Evolutionary conservation across 176 grass and related monocot species (phyloP), one percentile per base, ranked within the genome.

Genomic region (Cenchrus americanus): DNA sequence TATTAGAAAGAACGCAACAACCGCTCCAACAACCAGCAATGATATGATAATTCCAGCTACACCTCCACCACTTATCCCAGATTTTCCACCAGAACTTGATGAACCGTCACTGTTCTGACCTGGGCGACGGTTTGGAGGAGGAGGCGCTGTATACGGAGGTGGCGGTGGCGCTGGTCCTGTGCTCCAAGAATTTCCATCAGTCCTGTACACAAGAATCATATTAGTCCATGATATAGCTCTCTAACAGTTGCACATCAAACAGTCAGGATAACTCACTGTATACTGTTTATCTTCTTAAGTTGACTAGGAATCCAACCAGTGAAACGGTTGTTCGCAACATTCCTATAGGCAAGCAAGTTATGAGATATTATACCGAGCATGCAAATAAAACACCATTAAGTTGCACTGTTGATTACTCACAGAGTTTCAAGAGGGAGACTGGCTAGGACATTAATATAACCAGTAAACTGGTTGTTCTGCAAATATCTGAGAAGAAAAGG

Each of bases 301-400:
- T 91, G 89, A 80, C 78, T 84, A 83, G 96, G 96, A 87, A 98
- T 95, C 96, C 96, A 98, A 57, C 96, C 96, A 75, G 91, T 98
- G 83, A 98, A 98, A 59, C 4, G 89, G 58, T 98, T 98, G 85
- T 82, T 98, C 78, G 77, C 91, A 76, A 98, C 69, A 84, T 98
- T 98, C 89, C 96, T 98, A 80, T 10, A 93, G 73, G 83, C 42
- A 57, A 75, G 30, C 52, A 81, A 73, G 32, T 64, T 75, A 87
- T 62, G 69, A 91, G 81, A 81, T 69, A 83, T 51, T 18, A n/a
- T 79, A 82, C 32, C 46, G 70, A 24, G 78, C 17, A 60, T 49
- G 53, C 26, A 82, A 70, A 88, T 86, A 69, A 61, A 82, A 41
- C 40, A 87, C 46, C 22, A 19, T 55, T 42, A 42, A 64, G 37